Base-by-base conservation (phyloP, 1,284 basidiomycete genomes). In the Gomphus sp. region DNA sequence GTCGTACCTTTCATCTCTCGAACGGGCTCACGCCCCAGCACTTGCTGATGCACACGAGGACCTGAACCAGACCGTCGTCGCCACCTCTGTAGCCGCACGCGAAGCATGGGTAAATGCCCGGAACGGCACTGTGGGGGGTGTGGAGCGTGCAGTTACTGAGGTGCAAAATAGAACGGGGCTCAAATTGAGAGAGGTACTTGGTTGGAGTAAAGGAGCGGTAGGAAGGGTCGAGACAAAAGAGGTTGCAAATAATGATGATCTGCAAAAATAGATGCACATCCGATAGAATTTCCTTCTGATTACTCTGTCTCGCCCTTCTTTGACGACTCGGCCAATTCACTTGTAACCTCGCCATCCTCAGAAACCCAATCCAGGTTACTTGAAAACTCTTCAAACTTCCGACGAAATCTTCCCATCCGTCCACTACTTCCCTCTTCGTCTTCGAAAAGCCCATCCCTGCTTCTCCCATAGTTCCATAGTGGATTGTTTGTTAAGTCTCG, bases 401-500 rank as follows among this genome's bases (percentile, higher is more conserved):
- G 80, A 71, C 78, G 88, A 72, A 93, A 95, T 64, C 90, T 76
- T 4, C 90, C 89, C 65, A 94, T 73, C 9, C 91, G 76, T 16
- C 91, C 91, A 0, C 84, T 81, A 25, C 82, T 79, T 55, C 82
- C 82, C 61, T 81, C 82, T 61, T 79, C 82, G 62, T 87, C 88
- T 64, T 87, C 86, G 64, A 84, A 82, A 18, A 79, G 55, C 22
- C 72, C 72, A 50, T 67, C 64, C 50, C 71, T 70, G 18, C 58
- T 74, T 37, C 75, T 73, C 10, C 79, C 77, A 22, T 74, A 74
- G 63, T 70, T 71, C 89, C 84, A 95, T 28, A 91, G 71, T 10
- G 87, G 87, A 69, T 92, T 89, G 70, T 92, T 94, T 14, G 87
- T 91, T 55, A 88, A 85, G 67, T 94, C 92, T 47, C 91, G 83